Conservation (phyloP, 2,329 filamentous ascomycete species). For the Epichloe bromicola region DNA sequence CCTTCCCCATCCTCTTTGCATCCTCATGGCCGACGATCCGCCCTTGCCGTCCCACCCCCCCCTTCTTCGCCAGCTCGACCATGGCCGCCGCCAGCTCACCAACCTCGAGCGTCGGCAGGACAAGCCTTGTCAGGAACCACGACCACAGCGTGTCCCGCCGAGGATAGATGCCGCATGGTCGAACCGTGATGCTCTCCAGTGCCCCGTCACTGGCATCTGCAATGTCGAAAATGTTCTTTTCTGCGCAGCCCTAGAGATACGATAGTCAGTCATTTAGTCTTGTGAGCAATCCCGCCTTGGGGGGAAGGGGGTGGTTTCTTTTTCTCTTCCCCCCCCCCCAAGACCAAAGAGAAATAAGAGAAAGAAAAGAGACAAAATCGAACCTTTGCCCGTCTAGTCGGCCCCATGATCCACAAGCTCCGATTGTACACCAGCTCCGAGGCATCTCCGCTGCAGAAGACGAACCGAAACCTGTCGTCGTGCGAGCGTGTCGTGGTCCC, state of each 20-base stretch:
- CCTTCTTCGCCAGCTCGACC: background rate
- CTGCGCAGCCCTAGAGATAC: background rate
- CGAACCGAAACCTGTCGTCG: background rate
- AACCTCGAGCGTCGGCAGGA: conserved; percentile 1
- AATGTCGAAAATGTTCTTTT: conserved; percentile 1
- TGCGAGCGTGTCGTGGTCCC: background rate
- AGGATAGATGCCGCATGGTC: background rate
- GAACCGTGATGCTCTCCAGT: conserved; percentile 1
- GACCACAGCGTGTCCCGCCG: background rate
- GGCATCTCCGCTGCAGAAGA: conserved; percentile 1
- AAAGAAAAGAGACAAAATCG: background rate
- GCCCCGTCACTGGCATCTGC: background rate
- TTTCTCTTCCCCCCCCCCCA: no score
- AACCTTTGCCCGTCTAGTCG: conserved; percentile 3
- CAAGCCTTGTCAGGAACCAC: conserved; percentile 2
- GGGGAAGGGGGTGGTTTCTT: no score
- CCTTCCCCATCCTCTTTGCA: background rate
- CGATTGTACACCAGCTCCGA: conserved; percentile 3
- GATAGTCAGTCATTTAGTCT: background rate
- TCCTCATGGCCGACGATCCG: background rate
- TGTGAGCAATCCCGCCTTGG: no score
- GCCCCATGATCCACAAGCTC: conserved; percentile 3
- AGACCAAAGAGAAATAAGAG: background rate
- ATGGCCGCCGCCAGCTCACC: background rate
- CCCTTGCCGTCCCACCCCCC: background rate